These are phyloP conservation scores for Puccinia polysora DNA, from an alignment of 1,284 basidiomycete species.

Conservation along the genomic window DNA sequence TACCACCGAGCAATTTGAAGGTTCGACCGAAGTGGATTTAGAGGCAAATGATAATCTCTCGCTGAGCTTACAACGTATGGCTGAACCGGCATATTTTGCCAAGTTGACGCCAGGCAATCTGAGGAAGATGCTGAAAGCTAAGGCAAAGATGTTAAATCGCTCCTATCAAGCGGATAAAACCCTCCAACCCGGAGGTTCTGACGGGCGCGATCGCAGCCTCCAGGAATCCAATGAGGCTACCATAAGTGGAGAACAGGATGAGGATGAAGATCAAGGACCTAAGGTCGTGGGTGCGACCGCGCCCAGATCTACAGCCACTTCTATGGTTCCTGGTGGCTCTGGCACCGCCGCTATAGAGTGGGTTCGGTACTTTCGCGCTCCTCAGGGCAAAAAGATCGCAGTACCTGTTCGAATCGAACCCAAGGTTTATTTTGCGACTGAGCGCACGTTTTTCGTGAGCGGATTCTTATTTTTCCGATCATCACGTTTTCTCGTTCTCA, in stretches of 20 bases:
- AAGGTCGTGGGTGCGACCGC: slow-evolving; percentile 50
- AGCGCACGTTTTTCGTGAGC: slow-evolving; percentile 75
- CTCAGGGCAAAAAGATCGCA: slow-evolving; percentile 80
- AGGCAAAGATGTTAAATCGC: slow-evolving; percentile 43
- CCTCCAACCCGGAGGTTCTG: no score
- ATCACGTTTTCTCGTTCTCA: slow-evolving; percentile 36
- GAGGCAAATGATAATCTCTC: slow-evolving; percentile 53
- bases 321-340: neutral
- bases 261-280: slow-evolving; percentile 55
- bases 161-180: no score
- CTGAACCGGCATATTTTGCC: slow-evolving; percentile 65
- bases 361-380: slow-evolving; percentile 73
- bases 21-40: slow-evolving; percentile 52
- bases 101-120: slow-evolving; percentile 65
- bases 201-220: no score
- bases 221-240: no score
- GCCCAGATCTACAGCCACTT: slow-evolving; percentile 51
- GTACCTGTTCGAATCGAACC: slow-evolving; percentile 92
- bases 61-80: slow-evolving; percentile 49
- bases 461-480: slow-evolving; percentile 26
- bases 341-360: slow-evolving; percentile 52
- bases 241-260: no score
- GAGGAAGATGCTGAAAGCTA: slow-evolving; percentile 49
- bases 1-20: slow-evolving; percentile 48
- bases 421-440: slow-evolving; percentile 95